These are phyloP conservation scores for Phaeosphaeria sp. DNA, from an alignment of 2,329 filamentous ascomycete genomes.

Conservation along the genomic window DNA sequence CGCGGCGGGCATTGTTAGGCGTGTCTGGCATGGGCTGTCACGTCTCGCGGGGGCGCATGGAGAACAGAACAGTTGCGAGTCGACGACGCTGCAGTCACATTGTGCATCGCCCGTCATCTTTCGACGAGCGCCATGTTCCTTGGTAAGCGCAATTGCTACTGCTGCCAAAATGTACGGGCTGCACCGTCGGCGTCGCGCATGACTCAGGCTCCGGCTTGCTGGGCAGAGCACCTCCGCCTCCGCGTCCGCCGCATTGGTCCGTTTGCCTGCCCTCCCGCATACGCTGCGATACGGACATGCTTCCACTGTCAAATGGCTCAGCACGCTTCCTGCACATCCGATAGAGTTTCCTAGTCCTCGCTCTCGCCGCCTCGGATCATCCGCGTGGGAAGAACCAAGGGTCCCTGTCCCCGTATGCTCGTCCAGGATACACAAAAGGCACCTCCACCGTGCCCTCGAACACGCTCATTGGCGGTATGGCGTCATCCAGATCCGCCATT, in stretches of 20 bases:
- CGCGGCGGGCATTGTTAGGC: conserved; percentile 12
- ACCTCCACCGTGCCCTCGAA: conserved; percentile 67
- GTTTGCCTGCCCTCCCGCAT: conserved; percentile 1
- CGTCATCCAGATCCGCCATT: conserved; percentile 17
- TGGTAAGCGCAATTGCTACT: background rate
- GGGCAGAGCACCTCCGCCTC: conserved; percentile 4
- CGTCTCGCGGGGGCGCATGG: background rate
- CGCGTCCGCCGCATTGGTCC: conserved; percentile 32
- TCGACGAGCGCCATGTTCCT: background rate
- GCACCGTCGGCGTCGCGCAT: background rate
- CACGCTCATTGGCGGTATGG: conserved; percentile 50
- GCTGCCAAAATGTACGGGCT: background rate
- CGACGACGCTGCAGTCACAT: conserved; percentile 1
- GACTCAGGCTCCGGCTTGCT: conserved; percentile 6
- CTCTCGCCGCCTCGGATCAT: conserved; percentile 2
- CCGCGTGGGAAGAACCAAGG: conserved; percentile 54
- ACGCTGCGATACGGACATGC: background rate
- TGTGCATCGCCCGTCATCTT: background rate
- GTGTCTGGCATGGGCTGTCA: conserved; percentile 27
- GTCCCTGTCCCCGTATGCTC: conserved; percentile 53
- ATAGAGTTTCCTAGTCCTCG: background rate
- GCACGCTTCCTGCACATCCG: background rate
- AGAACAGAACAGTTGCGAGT: background rate
- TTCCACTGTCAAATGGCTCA: background rate
- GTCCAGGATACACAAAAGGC: conserved; percentile 68